phyloP scores from a whole-genome alignment of 2,329 filamentous ascomycete species.

The Hymenoscyphus fraxineus region DNA sequence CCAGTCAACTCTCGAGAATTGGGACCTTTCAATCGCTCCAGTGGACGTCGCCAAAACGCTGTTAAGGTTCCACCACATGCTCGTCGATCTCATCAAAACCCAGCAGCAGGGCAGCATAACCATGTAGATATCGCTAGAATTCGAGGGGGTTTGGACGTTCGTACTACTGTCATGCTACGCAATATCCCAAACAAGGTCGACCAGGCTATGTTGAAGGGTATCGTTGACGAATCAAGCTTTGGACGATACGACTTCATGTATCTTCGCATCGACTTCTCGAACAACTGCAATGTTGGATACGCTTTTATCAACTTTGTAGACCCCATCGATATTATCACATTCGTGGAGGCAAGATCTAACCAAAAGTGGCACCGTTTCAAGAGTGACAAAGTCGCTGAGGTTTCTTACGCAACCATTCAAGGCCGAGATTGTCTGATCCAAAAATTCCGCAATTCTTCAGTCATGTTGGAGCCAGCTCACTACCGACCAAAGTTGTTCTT shows the following conservation, averaged over 20 bases:
- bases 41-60: constrained; percentile 39
- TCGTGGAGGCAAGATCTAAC: constrained; percentile 66
- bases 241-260: constrained; percentile 95
- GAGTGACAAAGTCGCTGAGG: constrained; percentile 79
- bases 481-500: constrained; percentile 78
- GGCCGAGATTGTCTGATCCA: constrained; percentile 86
- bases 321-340: constrained; percentile 71
- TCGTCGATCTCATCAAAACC: constrained; percentile 39
- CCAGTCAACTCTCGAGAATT: constrained; percentile 14
- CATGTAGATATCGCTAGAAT: constrained; percentile 60
- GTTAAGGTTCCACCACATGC: constrained; percentile 33
- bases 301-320: constrained; percentile 94
- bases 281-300: constrained; percentile 89
- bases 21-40: constrained; percentile 18
- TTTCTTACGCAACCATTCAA: constrained; percentile 96
- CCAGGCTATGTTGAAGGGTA: constrained; percentile 69
- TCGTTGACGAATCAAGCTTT: constrained; percentile 73
- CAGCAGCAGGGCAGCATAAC: constrained; percentile 52
- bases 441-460: constrained; percentile 94
- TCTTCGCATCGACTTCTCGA: constrained; percentile 81
- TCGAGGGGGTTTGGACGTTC: constrained; percentile 64
- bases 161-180: constrained; percentile 85
- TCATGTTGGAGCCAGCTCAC: constrained; percentile 80
- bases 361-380: constrained; percentile 77
- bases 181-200: constrained; percentile 93